Evolutionary conservation across 106 monocot genomes (phyloP).

Genomic region (Phalaenopsis equestris): DNA sequence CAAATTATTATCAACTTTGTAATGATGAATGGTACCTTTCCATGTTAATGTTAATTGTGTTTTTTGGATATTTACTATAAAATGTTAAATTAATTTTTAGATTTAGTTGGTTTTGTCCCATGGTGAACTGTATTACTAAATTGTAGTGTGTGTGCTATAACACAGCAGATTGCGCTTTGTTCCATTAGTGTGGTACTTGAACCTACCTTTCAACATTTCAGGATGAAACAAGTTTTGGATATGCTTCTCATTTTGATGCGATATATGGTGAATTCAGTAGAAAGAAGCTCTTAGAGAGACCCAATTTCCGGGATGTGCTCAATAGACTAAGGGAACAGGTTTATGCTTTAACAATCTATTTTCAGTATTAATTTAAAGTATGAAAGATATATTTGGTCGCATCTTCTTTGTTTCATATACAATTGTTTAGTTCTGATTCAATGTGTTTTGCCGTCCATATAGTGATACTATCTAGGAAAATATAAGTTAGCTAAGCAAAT

Average conservation of each 20-base stretch:
- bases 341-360: not conserved
- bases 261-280: slow-evolving; percentile 21
- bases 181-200: slow-evolving; percentile 1
- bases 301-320: slow-evolving; percentile 45
- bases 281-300: slow-evolving; percentile 10
- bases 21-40: not conserved
- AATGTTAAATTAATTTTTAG: not conserved
- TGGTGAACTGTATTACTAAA: not conserved
- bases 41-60: not conserved
- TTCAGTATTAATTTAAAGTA: not conserved
- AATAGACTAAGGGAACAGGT: slow-evolving; percentile 80
- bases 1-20: not conserved
- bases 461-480: not conserved
- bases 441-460: not conserved
- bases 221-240: slow-evolving; percentile 8
- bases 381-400: not conserved
- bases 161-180: not conserved
- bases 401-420: not conserved
- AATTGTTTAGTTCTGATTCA: not conserved
- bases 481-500: not conserved
- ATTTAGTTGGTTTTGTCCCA: not conserved
- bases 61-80: not conserved
- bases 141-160: not conserved
- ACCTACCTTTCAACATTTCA: slow-evolving; percentile 12
- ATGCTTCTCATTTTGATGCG: slow-evolving; percentile 11